Base-by-base conservation (phyloP, 371 early-diverging fungal genomes). In the Actinomortierella ambigua region DNA sequence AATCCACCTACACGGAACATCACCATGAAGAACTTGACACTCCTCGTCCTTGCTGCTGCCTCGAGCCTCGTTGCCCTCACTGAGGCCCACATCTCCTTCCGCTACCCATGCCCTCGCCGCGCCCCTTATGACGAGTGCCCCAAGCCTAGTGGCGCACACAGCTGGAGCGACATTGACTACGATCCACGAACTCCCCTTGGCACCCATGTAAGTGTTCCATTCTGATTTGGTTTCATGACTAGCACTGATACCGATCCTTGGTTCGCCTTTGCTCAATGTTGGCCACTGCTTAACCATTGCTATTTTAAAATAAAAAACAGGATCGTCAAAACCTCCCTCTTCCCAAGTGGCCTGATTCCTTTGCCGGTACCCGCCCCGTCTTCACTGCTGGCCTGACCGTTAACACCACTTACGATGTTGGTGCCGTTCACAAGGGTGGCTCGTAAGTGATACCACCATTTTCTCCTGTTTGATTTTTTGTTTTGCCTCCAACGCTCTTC, bases 81-180 rank as follows among this genome's bases (percentile, higher is more conserved):
- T 1, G 68, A 73, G 24, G 75, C 75, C 40, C 75, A 73, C 49
- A 63, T 73, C 58, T 63, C 68, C 26, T 73, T 73, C 75, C 59
- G 75, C 13, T 67, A 73, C 55, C 75, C 75, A 24, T 73, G 68
- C 55, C 75, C 75, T 20, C 75, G 75, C n/a, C 59, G 52, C 42
- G 75, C 24, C 1, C 61, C 75, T 40, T 73, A 67, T 54, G 54
- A 58, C 11, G 75, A 63, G 58, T 73, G 75, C 53, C 75, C 75
- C 15, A 55, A 57, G 40, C 75, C 68, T 20, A 40, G 11, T 1
- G 57, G 50, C 13, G 63, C 57, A 51, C 29, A 60, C 7, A 11
- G 34, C 39, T 67, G 68, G 75, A 3, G 63, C 47, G 15, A 62
- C 47, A 64, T 73, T 22, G 75, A 73, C 44, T 73, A 67, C 17